phyloP scores from a whole-genome alignment of 139 green algal genomes.

The Choricystis sp. region DNA sequence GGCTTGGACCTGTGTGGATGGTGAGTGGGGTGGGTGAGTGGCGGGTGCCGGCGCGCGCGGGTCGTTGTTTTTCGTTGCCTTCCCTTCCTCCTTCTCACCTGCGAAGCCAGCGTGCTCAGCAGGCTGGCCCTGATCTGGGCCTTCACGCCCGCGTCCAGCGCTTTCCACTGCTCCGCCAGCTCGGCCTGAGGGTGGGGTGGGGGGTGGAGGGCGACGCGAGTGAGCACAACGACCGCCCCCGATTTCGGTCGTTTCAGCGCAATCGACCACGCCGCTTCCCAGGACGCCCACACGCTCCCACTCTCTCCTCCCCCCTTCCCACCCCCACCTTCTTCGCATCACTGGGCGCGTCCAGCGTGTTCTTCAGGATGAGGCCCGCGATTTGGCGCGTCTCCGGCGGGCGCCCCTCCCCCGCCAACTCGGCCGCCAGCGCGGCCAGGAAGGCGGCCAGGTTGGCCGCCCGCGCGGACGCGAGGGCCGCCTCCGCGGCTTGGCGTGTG shows the following conservation, averaged over 20 bases:
- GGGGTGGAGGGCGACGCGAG: background rate
- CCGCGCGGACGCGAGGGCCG: conserved; percentile 27
- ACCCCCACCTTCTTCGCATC: conserved; percentile 28
- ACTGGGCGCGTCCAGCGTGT: conserved; percentile 79
- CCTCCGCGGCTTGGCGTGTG: conserved; percentile 58
- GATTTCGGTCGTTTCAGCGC: background rate
- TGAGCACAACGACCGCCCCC: background rate
- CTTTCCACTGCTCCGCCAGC: conserved; percentile 50
- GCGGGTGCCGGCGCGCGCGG: background rate
- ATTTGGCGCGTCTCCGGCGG: conserved; percentile 51
- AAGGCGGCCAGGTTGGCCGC: conserved; percentile 18
- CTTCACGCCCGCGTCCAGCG: conserved; percentile 37
- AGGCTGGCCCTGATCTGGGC: conserved; percentile 60
- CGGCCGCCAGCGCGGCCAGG: conserved; percentile 46
- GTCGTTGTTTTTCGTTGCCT: too few relatives aligned
- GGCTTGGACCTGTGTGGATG: conserved; percentile 14
- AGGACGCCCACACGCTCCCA: background rate
- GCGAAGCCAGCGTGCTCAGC: conserved; percentile 48
- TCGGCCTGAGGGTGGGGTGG: conserved; percentile 22
- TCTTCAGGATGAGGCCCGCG: conserved; percentile 92
- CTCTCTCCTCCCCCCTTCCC: background rate
- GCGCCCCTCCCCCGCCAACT: conserved; percentile 62
- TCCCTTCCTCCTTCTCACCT: conserved; percentile 15
- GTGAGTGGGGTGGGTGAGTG: background rate
- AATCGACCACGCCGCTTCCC: background rate